Evolutionary conservation across 306 rosid species (phyloP).

Genomic region (Myrica gale): DNA sequence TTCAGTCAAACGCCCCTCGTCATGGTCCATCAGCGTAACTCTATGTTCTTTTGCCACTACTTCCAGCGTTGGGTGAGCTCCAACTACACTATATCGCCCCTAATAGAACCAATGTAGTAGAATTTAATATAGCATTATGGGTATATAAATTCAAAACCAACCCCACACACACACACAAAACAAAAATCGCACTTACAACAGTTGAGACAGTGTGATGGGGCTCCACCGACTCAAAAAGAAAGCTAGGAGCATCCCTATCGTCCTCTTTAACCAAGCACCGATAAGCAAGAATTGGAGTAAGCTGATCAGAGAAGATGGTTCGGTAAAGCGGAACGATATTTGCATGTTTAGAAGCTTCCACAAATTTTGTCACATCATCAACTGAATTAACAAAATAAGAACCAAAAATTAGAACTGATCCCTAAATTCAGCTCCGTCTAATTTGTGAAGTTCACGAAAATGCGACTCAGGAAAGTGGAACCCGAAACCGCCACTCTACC

Average conservation of each 20-base stretch:
- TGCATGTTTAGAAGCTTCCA: slow-evolving; percentile 54
- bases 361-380: slow-evolving; percentile 41
- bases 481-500: not conserved
- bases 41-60: slow-evolving; percentile 72
- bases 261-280: slow-evolving; percentile 66
- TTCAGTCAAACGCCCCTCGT: slow-evolving; percentile 43
- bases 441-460: not conserved
- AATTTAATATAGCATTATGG: not conserved
- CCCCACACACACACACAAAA: not conserved
- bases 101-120: slow-evolving; percentile 31
- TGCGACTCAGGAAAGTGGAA: not conserved
- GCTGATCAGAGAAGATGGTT: slow-evolving; percentile 76
- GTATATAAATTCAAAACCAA: slow-evolving; percentile 8
- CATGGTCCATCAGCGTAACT: slow-evolving; percentile 68
- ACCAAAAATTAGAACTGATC: not conserved
- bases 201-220: slow-evolving; percentile 35
- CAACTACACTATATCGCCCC: slow-evolving; percentile 84
- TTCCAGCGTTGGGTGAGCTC: slow-evolving; percentile 77
- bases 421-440: slow-evolving; percentile 1
- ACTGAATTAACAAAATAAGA: slow-evolving; percentile 26
- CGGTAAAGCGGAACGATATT: slow-evolving; percentile 62
- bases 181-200: slow-evolving; percentile 29
- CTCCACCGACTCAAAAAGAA: slow-evolving; percentile 82
- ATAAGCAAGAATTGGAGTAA: slow-evolving; percentile 75
- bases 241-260: slow-evolving; percentile 77